Evolutionary conservation across 352 stramenopile genomes (phyloP).

Genomic region (Globisporangium nunn): DNA sequence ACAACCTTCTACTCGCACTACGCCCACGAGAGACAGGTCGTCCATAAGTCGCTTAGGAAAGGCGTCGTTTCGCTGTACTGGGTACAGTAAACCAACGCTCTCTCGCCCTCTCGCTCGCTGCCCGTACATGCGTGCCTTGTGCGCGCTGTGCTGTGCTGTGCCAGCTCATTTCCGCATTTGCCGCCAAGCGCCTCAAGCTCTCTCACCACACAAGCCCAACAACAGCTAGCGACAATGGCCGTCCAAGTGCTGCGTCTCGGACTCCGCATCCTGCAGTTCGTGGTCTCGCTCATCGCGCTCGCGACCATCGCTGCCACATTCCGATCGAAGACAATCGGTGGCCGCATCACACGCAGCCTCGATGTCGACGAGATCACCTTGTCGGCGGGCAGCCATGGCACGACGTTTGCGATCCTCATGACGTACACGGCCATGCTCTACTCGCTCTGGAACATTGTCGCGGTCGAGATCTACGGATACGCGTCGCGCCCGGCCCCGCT

Average conservation of each 20-base stretch:
- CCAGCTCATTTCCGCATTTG: neutral
- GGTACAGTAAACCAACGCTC: neutral
- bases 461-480: conserved; percentile 41
- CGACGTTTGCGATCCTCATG: conserved; percentile 54
- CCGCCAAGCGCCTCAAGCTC: neutral
- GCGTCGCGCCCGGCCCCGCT: conserved; percentile 17
- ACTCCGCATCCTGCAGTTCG: conserved; percentile 40
- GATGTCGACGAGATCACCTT: conserved; percentile 1
- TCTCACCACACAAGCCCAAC: neutral
- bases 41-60: neutral
- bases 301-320: conserved; percentile 33
- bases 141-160: too few relatives aligned
- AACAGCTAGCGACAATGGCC: neutral
- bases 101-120: neutral
- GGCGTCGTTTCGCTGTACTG: neutral
- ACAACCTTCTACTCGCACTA: too few relatives aligned
- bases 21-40: neutral
- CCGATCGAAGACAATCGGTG: neutral
- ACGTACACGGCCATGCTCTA: conserved; percentile 61
- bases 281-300: conserved; percentile 51
- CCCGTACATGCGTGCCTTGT: too few relatives aligned
- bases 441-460: conserved; percentile 35
- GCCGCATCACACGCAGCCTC: neutral
- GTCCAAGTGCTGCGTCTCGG: conserved; percentile 14
- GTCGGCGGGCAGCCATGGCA: conserved; percentile 20